Conservation (phyloP, 805 yeast species). For the Myxozyma sirexii region DNA sequence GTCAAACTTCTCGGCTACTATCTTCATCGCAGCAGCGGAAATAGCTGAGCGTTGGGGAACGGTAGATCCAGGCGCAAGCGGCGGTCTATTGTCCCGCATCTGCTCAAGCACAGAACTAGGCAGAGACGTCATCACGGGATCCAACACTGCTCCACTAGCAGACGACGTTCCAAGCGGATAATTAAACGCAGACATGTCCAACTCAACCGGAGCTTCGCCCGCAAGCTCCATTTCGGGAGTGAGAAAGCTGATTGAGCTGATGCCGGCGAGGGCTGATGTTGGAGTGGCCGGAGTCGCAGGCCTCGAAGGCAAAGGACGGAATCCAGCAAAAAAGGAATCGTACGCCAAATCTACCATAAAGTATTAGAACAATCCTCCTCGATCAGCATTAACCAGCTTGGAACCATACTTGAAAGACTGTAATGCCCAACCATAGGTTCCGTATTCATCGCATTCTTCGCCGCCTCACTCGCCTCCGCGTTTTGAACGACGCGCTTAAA, state of each 20-base stretch:
- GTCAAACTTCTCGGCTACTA: constrained; percentile 21
- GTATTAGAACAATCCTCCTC: too few relatives aligned
- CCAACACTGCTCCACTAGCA: constrained; percentile 20
- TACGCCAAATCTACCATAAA: constrained; percentile 23
- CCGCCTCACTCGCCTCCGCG: background rate
- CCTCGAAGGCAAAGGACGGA: constrained; percentile 22
- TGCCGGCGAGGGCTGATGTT: background rate
- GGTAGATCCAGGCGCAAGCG: constrained; percentile 23
- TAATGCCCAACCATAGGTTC: constrained; percentile 4
- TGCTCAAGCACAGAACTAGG: constrained; percentile 17
- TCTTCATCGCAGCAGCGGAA: constrained; percentile 19
- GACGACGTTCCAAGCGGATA: constrained; percentile 26
- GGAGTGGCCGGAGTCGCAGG: background rate
- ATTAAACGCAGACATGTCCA: constrained; percentile 7
- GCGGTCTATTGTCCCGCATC: constrained; percentile 26
- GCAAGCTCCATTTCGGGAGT: constrained; percentile 13
- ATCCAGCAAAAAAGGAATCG: constrained; percentile 31
- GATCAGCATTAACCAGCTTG: too few relatives aligned
- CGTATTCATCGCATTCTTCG: background rate
- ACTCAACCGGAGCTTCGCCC: constrained; percentile 6
- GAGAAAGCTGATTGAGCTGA: constrained; percentile 7
- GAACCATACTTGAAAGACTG: constrained; percentile 18
- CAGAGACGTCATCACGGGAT: constrained; percentile 21
- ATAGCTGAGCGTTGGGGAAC: constrained; percentile 7
- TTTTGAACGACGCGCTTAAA: constrained; percentile 2